Conservation (phyloP, 129 eudicot species). For the Pittosporum tobira region DNA sequence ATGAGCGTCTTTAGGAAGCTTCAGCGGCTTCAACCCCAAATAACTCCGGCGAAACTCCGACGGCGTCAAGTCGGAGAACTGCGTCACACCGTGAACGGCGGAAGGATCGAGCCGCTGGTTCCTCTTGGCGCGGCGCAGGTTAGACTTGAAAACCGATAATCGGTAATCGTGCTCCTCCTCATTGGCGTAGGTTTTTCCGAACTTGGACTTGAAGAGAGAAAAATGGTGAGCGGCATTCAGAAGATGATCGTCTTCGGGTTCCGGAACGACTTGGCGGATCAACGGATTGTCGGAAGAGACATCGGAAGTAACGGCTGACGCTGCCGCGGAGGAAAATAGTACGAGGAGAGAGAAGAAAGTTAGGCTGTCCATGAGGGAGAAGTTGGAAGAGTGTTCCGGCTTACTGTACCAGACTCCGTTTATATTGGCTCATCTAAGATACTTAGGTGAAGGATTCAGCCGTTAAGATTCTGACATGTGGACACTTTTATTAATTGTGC, state of each 20-base stretch:
- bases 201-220: constrained; percentile 61
- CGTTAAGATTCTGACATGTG: constrained; percentile 32
- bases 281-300: constrained; percentile 18
- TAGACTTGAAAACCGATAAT: constrained; percentile 58
- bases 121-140: constrained; percentile 70
- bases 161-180: constrained; percentile 72
- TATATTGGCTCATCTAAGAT: constrained; percentile 21
- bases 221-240: constrained; percentile 73
- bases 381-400: neutral
- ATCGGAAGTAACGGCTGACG: constrained; percentile 20
- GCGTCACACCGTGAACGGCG: constrained; percentile 76
- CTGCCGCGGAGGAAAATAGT: constrained; percentile 18
- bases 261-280: constrained; percentile 74
- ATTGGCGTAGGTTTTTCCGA: constrained; percentile 47
- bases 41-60: constrained; percentile 49
- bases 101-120: constrained; percentile 76
- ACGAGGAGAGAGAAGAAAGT: constrained; percentile 24
- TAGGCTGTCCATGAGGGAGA: constrained; percentile 18
- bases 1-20: constrained; percentile 61
- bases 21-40: constrained; percentile 44
- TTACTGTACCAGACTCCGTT: constrained; percentile 6
- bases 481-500: neutral
- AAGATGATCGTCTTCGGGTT: constrained; percentile 33
- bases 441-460: constrained; percentile 4
- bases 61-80: constrained; percentile 80